These are phyloP conservation scores for Barnettozyma vustinii DNA, from an alignment of 805 yeast species.

Conservation along the genomic window DNA sequence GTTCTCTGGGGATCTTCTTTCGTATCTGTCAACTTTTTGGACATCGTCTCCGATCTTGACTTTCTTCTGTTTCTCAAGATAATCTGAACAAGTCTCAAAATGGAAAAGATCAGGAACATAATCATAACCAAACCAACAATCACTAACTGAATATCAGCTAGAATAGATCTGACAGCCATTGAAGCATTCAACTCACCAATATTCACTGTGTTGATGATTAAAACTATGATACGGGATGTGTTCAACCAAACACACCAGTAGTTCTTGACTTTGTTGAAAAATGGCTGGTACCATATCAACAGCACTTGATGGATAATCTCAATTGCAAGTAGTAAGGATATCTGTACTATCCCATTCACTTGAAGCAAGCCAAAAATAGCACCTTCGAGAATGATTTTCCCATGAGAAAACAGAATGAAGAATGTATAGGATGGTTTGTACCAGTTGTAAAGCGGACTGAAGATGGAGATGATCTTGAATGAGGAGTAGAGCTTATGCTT, in stretches of 20 bases:
- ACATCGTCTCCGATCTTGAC: neutral
- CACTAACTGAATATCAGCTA: conserved; percentile 26
- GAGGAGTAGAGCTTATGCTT: conserved; percentile 39
- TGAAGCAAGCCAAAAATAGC: conserved; percentile 42
- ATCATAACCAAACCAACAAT: conserved; percentile 4
- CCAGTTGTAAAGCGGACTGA: conserved; percentile 41
- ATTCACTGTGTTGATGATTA: conserved; percentile 40
- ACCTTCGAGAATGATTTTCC: conserved; percentile 31
- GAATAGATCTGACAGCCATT: conserved; percentile 36
- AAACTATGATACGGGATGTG: conserved; percentile 33
- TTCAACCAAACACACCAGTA: conserved; percentile 31
- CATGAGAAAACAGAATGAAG: conserved; percentile 34
- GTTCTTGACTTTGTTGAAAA: conserved; percentile 25
- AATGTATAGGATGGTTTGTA: conserved; percentile 38
- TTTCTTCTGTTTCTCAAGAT: conserved; percentile 1
- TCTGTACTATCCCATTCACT: conserved; percentile 39
- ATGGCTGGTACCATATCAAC: conserved; percentile 27
- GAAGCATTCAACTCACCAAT: conserved; percentile 30
- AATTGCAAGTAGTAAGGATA: conserved; percentile 31
- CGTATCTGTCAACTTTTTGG: neutral
- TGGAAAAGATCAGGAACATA: conserved; percentile 6
- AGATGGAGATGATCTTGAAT: conserved; percentile 38
- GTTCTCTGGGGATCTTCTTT: neutral
- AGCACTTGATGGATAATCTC: conserved; percentile 29
- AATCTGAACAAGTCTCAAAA: conserved; percentile 6